Evolutionary conservation across 768 basidiomycete species (phyloP).

Genomic region (Clitopilus passeckerianus): DNA sequence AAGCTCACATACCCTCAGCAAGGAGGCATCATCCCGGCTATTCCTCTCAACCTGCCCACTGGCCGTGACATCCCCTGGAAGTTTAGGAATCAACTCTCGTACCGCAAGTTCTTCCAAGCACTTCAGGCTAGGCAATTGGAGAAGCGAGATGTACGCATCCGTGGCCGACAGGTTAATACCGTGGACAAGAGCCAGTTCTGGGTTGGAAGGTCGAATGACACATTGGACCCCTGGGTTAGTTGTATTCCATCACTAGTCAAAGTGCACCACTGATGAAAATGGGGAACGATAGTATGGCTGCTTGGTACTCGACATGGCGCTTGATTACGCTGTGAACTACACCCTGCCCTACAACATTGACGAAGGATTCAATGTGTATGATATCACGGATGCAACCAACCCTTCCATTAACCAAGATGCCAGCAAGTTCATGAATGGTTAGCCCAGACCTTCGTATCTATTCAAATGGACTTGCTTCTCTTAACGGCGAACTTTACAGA

Average conservation of each 20-base stretch:
- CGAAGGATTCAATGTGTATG: slow-evolving; percentile 31
- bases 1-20: slow-evolving; percentile 66
- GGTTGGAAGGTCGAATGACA: slow-evolving; percentile 40
- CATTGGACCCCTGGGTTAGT: slow-evolving; percentile 48
- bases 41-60: slow-evolving; percentile 28
- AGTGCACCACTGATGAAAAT: background rate
- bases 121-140: slow-evolving; percentile 17
- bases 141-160: slow-evolving; percentile 18
- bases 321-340: slow-evolving; percentile 71
- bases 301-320: slow-evolving; percentile 54
- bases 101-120: slow-evolving; percentile 14
- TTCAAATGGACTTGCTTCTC: background rate
- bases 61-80: slow-evolving; percentile 29
- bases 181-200: background rate
- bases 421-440: slow-evolving; percentile 60
- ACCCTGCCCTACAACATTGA: slow-evolving; percentile 55
- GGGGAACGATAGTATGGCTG: slow-evolving; percentile 50
- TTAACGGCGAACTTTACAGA: slow-evolving; percentile 26
- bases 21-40: slow-evolving; percentile 40
- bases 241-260: background rate
- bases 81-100: slow-evolving; percentile 9
- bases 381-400: slow-evolving; percentile 50
- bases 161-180: slow-evolving; percentile 43
- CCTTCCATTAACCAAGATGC: slow-evolving; percentile 48
- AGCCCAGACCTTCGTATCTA: slow-evolving; percentile 4